phyloP scores from a whole-genome alignment of 208 protist species.

The Trypanosoma vivax region DNA sequence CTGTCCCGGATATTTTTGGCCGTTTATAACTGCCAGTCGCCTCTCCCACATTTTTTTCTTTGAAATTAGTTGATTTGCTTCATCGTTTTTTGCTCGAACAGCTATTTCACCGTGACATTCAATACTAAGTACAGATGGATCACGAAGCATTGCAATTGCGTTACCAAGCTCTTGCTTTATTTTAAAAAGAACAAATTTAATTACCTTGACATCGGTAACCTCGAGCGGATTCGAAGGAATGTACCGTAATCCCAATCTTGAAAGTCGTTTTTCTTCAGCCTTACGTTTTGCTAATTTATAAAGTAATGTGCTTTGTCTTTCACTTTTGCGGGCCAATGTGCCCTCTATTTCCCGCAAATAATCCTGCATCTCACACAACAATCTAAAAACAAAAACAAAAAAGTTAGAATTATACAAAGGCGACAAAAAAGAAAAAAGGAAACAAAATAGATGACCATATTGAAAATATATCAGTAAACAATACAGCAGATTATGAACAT shows the following conservation, averaged over 20 bases:
- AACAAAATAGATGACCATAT: neutral
- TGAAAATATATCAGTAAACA: neutral
- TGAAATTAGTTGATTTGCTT: slow-evolving; percentile 62
- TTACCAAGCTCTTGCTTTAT: slow-evolving; percentile 74
- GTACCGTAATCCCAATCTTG: slow-evolving; percentile 37
- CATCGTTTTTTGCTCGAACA: slow-evolving; percentile 68
- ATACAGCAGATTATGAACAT: neutral
- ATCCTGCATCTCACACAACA: slow-evolving; percentile 55
- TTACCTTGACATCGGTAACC: slow-evolving; percentile 46
- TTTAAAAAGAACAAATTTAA: slow-evolving; percentile 57
- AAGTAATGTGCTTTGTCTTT: slow-evolving; percentile 75
- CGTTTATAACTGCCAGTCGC: slow-evolving; percentile 25
- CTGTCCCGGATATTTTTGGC: slow-evolving; percentile 3
- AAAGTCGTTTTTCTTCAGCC: slow-evolving; percentile 54
- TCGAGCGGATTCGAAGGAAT: slow-evolving; percentile 64
- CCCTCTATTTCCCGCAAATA: slow-evolving; percentile 76
- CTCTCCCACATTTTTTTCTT: slow-evolving; percentile 60
- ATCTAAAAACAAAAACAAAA: neutral
- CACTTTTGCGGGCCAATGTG: slow-evolving; percentile 68
- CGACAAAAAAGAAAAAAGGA: too few relatives aligned
- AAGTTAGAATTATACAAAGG: slow-evolving; percentile 7
- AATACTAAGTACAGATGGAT: slow-evolving; percentile 41
- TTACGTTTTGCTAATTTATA: slow-evolving; percentile 66
- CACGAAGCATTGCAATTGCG: slow-evolving; percentile 53
- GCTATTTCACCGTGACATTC: slow-evolving; percentile 72